Percentiles rank a stretch among this genome's conserved stretches.
Conservation (phyloP, 2,329 filamentous ascomycete species). For the Ophiocordyceps camponoti-rufipedis region DNA sequence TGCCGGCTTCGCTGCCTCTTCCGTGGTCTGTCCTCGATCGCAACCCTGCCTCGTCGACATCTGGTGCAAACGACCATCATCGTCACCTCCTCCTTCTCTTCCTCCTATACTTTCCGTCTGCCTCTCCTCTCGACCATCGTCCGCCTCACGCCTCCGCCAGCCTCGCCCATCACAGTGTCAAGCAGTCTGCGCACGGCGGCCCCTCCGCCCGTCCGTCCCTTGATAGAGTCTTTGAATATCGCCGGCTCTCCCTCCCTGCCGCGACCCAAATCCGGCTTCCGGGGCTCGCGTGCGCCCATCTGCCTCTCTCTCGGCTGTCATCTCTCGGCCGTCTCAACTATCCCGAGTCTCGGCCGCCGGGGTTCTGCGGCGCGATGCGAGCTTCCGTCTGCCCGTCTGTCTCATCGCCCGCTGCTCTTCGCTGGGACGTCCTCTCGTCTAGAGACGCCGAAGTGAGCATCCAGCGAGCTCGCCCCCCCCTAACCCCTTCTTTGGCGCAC, state of each 20-base stretch:
- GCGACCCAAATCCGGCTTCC: background rate
- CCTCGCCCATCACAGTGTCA: background rate
- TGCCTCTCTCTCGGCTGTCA: background rate
- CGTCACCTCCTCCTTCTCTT: background rate
- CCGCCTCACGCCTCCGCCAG: background rate
- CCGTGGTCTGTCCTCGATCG: background rate
- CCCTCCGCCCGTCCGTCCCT: background rate
- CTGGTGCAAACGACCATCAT: background rate
- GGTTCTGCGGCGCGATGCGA: slow-evolving; percentile 7
- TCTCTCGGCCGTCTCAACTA: background rate
- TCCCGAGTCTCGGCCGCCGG: background rate
- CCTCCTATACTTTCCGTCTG: background rate
- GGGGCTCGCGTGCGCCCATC: background rate
- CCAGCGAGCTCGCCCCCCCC: background rate
- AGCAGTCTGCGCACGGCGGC: background rate
- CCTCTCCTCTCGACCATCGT: background rate
- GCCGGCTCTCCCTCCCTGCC: background rate
- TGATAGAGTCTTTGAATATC: background rate
- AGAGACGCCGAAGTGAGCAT: background rate
- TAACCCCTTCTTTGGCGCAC: background rate
- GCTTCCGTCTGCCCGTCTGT: slow-evolving; percentile 2
- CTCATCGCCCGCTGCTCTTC: slow-evolving; percentile 1
- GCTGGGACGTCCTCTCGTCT: background rate
- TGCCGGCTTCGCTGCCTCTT: background rate
- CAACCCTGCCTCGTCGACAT: background rate